These are phyloP conservation scores for Babesia gibsoni DNA, from an alignment of 169 alveolate genomes.

Conservation along the genomic window DNA sequence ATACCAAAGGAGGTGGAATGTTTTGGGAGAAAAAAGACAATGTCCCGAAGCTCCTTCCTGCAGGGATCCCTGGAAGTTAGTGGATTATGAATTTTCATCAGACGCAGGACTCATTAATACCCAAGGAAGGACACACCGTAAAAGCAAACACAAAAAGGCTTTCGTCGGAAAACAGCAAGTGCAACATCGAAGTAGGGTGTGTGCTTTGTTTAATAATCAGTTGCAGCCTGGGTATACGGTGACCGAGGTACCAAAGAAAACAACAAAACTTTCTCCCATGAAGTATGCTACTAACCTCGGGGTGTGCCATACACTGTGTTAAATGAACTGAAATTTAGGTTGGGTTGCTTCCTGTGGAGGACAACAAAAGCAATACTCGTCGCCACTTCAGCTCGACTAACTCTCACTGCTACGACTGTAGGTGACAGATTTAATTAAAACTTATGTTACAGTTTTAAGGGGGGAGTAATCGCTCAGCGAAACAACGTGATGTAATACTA, in stretches of 20 bases:
- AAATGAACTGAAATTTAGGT: not conserved
- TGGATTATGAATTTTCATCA: not conserved
- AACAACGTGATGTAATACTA: not conserved
- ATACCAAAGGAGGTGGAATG: conserved; percentile 25
- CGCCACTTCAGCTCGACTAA: conserved; percentile 13
- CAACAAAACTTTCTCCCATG: conserved; percentile 1
- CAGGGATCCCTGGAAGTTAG: conserved; percentile 48
- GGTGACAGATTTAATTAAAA: not conserved
- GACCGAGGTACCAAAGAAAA: conserved; percentile 12
- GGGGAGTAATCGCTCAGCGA: not conserved
- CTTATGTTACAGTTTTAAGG: conserved; percentile 16
- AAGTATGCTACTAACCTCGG: conserved; percentile 21
- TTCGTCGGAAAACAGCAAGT: conserved; percentile 11
- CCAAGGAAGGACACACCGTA: conserved; percentile 15
- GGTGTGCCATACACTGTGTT: not conserved
- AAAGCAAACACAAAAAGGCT: not conserved
- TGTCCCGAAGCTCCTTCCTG: not conserved
- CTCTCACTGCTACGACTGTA: conserved; percentile 38
- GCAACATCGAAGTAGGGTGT: conserved; percentile 38
- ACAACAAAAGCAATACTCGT: not conserved
- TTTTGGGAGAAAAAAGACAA: not conserved
- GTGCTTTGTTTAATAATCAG: too few species aligned
- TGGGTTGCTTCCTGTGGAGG: conserved; percentile 9
- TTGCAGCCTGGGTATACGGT: conserved; percentile 18
- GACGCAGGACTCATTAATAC: conserved; percentile 42